phyloP scores from a whole-genome alignment of 768 basidiomycete genomes.

The Fomitopsis serialis region DNA sequence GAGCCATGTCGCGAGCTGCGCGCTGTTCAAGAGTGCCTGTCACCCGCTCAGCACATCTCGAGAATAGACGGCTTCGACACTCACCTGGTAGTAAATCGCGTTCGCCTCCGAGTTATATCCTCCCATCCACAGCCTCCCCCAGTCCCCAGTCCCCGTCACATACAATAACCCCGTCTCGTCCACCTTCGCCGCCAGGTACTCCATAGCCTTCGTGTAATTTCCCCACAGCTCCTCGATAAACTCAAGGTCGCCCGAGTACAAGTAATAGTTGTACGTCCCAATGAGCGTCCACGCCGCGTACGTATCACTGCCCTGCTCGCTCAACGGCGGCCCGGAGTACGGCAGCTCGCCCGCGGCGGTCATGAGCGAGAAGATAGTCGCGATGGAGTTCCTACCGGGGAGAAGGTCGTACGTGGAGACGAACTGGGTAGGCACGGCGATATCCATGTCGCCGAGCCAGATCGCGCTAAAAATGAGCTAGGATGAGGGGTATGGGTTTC shows the following conservation, averaged over 20 bases:
- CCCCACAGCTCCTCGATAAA: conserved; percentile 47
- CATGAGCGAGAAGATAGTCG: conserved; percentile 51
- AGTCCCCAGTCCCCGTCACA: conserved; percentile 51
- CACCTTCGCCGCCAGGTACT: conserved; percentile 50
- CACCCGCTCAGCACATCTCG: neutral
- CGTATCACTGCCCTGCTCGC: conserved; percentile 41
- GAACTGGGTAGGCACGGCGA: conserved; percentile 55
- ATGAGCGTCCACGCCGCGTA: conserved; percentile 60
- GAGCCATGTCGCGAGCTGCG: conserved; percentile 37
- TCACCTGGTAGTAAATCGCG: conserved; percentile 45
- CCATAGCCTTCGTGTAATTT: conserved; percentile 53
- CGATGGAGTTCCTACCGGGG: conserved; percentile 50
- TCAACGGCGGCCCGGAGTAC: conserved; percentile 43
- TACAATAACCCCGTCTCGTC: conserved; percentile 47
- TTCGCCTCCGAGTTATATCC: conserved; percentile 55
- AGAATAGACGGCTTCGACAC: neutral
- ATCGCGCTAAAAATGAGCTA: conserved; percentile 33
- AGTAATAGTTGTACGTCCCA: conserved; percentile 50
- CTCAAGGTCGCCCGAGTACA: conserved; percentile 46
- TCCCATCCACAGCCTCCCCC: conserved; percentile 51
- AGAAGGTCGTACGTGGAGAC: conserved; percentile 56
- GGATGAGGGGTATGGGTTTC: conserved; percentile 6
- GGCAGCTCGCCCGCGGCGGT: conserved; percentile 49
- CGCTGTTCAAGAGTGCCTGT: conserved; percentile 43
- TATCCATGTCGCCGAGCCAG: conserved; percentile 62